Conservation (phyloP, 140 eudicot species). For the Flaveria floridana region DNA sequence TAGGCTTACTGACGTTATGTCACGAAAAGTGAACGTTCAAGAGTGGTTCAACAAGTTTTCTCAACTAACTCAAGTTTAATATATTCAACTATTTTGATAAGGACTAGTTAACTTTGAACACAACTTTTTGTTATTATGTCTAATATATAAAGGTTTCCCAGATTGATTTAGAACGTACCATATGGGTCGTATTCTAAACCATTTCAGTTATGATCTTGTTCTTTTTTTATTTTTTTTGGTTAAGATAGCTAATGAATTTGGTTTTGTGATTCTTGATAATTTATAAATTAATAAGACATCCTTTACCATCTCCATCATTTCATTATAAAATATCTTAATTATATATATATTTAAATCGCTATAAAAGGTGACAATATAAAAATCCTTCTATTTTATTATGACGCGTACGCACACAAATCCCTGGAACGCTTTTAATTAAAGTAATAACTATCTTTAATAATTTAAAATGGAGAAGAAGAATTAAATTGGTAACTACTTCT, state of each 20-base stretch:
- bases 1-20: neutral
- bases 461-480: neutral
- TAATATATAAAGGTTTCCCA: neutral
- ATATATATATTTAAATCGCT: neutral
- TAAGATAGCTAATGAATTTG: slow-evolving; percentile 11
- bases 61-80: neutral
- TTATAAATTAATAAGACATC: neutral
- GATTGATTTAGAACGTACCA: slow-evolving; percentile 16
- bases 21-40: neutral
- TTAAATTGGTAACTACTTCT: slow-evolving; percentile 28
- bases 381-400: neutral
- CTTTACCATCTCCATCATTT: slow-evolving; percentile 23
- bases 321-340: neutral
- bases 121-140: neutral
- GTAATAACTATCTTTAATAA: neutral
- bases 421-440: neutral
- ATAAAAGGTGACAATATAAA: slow-evolving; percentile 14
- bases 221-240: neutral
- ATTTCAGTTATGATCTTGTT: slow-evolving; percentile 12
- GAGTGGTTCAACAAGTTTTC: slow-evolving; percentile 1
- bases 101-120: neutral
- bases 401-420: slow-evolving; percentile 11
- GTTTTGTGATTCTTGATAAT: neutral
- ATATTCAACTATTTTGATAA: neutral
- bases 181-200: slow-evolving; percentile 21